phyloP scores from a whole-genome alignment of 257 asterid genomes.

The Paulownia fortunei region DNA sequence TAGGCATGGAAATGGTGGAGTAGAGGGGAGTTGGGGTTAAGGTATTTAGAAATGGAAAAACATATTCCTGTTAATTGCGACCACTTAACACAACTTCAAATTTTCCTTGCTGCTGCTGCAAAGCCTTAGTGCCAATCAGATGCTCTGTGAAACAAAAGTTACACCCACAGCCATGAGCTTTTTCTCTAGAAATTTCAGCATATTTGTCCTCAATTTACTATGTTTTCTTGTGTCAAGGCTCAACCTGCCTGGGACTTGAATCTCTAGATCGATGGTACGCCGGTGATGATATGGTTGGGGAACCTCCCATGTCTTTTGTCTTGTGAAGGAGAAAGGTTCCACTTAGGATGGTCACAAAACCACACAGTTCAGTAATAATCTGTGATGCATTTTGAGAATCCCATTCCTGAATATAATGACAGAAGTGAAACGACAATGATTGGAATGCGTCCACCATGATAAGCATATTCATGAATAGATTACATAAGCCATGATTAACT shows the following conservation, averaged over 20 bases:
- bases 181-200: not conserved
- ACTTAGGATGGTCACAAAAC: constrained; percentile 73
- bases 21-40: not conserved
- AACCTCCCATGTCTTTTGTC: constrained; percentile 78
- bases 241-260: constrained; percentile 29
- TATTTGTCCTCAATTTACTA: not conserved
- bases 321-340: constrained; percentile 92
- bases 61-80: not conserved
- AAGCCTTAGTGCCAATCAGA: too few species aligned
- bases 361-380: constrained; percentile 70
- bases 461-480: not conserved
- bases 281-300: constrained; percentile 33
- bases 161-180: too few species aligned
- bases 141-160: not conserved
- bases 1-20: not conserved
- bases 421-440: not conserved
- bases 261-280: constrained; percentile 33
- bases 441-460: not conserved
- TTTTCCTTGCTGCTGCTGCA: not conserved
- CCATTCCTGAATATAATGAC: constrained; percentile 61
- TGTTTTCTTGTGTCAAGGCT: constrained; percentile 14
- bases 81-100: not conserved
- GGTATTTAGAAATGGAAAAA: not conserved
- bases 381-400: constrained; percentile 58
- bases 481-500: not conserved